Evolutionary conservation across 768 basidiomycete genomes (phyloP).

Genomic region (Leccinum rimulosum): DNA sequence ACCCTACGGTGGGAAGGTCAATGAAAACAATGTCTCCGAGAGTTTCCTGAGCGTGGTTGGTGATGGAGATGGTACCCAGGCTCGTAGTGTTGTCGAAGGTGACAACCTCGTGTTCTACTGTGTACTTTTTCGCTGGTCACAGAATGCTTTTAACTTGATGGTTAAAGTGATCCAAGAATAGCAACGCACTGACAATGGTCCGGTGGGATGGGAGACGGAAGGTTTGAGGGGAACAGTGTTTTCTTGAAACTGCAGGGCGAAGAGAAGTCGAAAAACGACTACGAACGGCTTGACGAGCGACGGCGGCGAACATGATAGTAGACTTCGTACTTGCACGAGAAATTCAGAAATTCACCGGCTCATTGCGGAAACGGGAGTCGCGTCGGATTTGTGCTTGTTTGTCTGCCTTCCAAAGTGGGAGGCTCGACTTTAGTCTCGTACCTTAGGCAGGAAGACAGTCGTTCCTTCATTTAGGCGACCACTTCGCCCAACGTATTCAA

Average conservation of each 20-base stretch:
- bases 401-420: not conserved
- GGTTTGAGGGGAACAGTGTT: not conserved
- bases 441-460: too few relatives aligned
- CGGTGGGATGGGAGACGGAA: slow-evolving; percentile 14
- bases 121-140: slow-evolving; percentile 8
- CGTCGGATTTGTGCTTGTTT: not conserved
- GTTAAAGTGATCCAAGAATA: not conserved
- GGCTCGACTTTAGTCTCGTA: too few relatives aligned
- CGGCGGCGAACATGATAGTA: slow-evolving; percentile 17
- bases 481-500: slow-evolving; percentile 91
- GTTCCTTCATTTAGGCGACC: too few relatives aligned
- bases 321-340: not conserved
- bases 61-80: slow-evolving; percentile 81
- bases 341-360: slow-evolving; percentile 21
- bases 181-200: slow-evolving; percentile 28
- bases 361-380: not conserved
- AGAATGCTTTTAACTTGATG: not conserved
- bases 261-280: slow-evolving; percentile 8
- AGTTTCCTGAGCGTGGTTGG: slow-evolving; percentile 86
- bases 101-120: slow-evolving; percentile 81
- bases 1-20: slow-evolving; percentile 73
- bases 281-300: slow-evolving; percentile 14
- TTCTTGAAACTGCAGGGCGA: not conserved
- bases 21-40: slow-evolving; percentile 98
- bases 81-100: slow-evolving; percentile 73